Evolutionary conservation across 768 basidiomycete species (phyloP), one percentile per base, ranked within the genome.

Genomic region (Boletellus ananas): DNA sequence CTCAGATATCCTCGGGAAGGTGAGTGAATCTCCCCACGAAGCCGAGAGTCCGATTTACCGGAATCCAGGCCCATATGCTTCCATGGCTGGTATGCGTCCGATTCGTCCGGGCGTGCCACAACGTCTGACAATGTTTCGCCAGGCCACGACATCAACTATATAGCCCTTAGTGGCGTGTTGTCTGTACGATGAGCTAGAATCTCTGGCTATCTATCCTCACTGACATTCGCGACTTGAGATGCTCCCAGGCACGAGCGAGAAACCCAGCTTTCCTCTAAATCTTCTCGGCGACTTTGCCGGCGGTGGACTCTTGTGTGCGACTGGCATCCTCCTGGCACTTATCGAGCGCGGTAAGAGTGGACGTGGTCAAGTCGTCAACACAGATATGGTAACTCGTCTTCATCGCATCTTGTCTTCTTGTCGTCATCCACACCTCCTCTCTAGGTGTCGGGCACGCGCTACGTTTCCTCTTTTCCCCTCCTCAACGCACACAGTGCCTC

Each of bases 61-160:
- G 47, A 34, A 37, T 14, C 3, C 36, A 88, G 88, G 89, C 8
- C 75, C 80, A 1, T 78, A 87, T 54, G 82, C 80, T 58, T 74
- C 83, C 57, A 88, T 88, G 85, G 90, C 90, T 29, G 87, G 87
- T 84, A 60, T 25, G 74, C 59, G 14, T 31, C 5, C 47, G 14
- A 43, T 48, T 27, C 53, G 18, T 36, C n/a, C 29, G 27, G 23
- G 16, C 27, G 39, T 35, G 43, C 31, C 20, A 46, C 21, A 8
- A 46, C 16, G 23, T 34, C 43, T n/a, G 33, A 18, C 23, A 17
- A 20, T 10, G 7, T 18, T 17, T 36, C 35, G 11, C 17, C 38
- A 83, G 90, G 90, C 16, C 90, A 93, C 61, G 90, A 93, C 61
- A 78, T 92, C 49, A 92, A 91, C 64, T 92, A 90, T 62, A 75